These are phyloP conservation scores for Lodderomyces pseudojiufengensis DNA, from an alignment of 1,139 yeast genomes.

Conservation along the genomic window DNA sequence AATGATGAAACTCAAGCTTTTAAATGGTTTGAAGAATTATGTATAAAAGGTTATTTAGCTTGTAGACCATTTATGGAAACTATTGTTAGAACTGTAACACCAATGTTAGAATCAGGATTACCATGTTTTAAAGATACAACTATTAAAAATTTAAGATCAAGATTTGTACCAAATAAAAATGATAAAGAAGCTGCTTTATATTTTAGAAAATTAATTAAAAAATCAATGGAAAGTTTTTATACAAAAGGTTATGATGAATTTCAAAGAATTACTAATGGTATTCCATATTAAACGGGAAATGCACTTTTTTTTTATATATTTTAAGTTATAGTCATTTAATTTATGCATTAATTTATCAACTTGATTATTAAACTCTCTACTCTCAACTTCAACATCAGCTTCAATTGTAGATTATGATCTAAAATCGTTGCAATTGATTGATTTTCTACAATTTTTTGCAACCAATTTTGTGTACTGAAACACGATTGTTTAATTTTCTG, in stretches of 20 bases:
- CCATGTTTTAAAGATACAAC: constrained; percentile 93
- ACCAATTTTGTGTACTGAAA: no score
- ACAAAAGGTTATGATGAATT: constrained; percentile 97
- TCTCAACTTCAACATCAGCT: neutral
- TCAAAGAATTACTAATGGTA: constrained; percentile 93
- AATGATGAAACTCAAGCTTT: constrained; percentile 79
- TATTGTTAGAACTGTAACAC: constrained; percentile 78
- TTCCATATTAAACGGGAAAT: constrained; percentile 91
- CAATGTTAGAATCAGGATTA: constrained; percentile 93
- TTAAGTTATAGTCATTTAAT: no score
- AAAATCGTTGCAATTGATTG: no score
- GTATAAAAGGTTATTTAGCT: constrained; percentile 88
- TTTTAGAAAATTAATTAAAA: constrained; percentile 72
- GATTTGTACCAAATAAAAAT: constrained; percentile 78
- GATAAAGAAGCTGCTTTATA: constrained; percentile 83
- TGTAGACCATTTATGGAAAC: constrained; percentile 88
- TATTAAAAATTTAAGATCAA: constrained; percentile 65
- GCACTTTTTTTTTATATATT: neutral
- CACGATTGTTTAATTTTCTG: no score
- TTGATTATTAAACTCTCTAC: no score
- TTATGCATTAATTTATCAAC: no score
- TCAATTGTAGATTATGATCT: no score
- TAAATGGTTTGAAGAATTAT: constrained; percentile 90
- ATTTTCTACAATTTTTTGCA: no score
- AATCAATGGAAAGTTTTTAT: constrained; percentile 81